Percentiles rank a stretch among this genome's conserved stretches.
Conservation (phyloP, 2,329 filamentous ascomycete genomes). For the Alternaria sp. region DNA sequence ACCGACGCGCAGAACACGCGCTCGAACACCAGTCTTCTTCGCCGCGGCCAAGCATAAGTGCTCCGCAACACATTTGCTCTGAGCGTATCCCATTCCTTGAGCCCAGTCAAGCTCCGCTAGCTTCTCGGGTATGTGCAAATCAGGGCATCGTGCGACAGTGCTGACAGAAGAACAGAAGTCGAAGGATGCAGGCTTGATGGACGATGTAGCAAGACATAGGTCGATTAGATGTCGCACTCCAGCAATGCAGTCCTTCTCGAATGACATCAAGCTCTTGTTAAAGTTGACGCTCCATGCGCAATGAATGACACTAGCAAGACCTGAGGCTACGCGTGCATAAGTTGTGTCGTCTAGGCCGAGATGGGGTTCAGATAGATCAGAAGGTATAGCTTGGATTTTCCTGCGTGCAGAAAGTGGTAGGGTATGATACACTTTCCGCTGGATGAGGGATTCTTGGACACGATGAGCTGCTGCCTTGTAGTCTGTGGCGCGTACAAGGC, state of each 20-base stretch:
- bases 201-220: conserved; percentile 47
- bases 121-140: conserved; percentile 19
- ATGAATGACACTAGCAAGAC: conserved; percentile 58
- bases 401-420: conserved; percentile 27
- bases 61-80: conserved; percentile 60
- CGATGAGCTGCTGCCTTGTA: conserved; percentile 45
- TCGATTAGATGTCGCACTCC: conserved; percentile 57
- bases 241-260: conserved; percentile 58
- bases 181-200: conserved; percentile 50
- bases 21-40: conserved; percentile 24
- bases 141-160: conserved; percentile 52
- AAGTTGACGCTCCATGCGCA: conserved; percentile 66
- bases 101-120: conserved; percentile 51
- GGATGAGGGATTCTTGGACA: conserved; percentile 46
- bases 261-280: conserved; percentile 60
- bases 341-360: conserved; percentile 51
- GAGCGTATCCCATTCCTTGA: conserved; percentile 62
- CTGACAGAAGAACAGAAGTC: conserved; percentile 59
- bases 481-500: conserved; percentile 59
- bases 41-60: conserved; percentile 46
- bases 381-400: conserved; percentile 49
- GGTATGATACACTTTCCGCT: conserved; percentile 49
- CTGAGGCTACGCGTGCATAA: conserved; percentile 14
- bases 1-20: conserved; percentile 46
- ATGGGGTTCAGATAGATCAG: conserved; percentile 50